phyloP scores from a whole-genome alignment of 2,329 filamentous ascomycete species.

The Leptographium radiaticola region DNA sequence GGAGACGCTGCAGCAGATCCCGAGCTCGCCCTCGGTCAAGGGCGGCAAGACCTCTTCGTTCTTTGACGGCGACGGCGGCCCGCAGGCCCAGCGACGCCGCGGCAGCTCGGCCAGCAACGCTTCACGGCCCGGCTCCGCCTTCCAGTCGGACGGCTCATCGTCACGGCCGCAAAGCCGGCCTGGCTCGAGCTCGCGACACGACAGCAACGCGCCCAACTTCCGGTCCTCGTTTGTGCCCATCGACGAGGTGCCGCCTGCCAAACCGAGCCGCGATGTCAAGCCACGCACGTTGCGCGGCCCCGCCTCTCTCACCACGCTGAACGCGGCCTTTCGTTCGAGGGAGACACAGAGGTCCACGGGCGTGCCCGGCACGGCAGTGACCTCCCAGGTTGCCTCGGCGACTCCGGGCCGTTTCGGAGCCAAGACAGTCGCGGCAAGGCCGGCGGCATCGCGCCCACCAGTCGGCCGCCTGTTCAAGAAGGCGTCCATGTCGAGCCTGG shows the following conservation, averaged over 20 bases:
- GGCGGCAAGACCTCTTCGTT: conserved; percentile 54
- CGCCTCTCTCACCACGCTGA: conserved; percentile 12
- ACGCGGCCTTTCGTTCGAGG: background rate
- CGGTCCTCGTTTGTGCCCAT: conserved; percentile 25
- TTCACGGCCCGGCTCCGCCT: conserved; percentile 45
- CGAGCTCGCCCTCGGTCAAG: conserved; percentile 60
- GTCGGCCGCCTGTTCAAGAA: conserved; percentile 42
- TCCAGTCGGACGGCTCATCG: conserved; percentile 35
- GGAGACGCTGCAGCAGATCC: conserved; percentile 66
- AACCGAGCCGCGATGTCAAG: background rate
- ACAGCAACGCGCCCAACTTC: conserved; percentile 26
- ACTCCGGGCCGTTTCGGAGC: conserved; percentile 15
- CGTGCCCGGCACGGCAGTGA: background rate
- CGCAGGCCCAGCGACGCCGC: conserved; percentile 40
- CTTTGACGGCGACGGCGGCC: conserved; percentile 44
- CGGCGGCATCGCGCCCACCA: conserved; percentile 38
- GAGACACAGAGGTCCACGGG: background rate
- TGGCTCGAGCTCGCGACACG: conserved; percentile 38
- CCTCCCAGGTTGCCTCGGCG: background rate
- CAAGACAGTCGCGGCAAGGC: conserved; percentile 32
- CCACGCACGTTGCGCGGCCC: conserved; percentile 23
- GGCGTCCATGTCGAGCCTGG: conserved; percentile 32
- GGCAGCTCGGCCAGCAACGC: conserved; percentile 15
- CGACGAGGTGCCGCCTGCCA: conserved; percentile 27
- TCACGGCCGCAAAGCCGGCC: conserved; percentile 40